Evolutionary conservation across 768 basidiomycete genomes (phyloP).

Genomic region (Leccinum longicurvipes): DNA sequence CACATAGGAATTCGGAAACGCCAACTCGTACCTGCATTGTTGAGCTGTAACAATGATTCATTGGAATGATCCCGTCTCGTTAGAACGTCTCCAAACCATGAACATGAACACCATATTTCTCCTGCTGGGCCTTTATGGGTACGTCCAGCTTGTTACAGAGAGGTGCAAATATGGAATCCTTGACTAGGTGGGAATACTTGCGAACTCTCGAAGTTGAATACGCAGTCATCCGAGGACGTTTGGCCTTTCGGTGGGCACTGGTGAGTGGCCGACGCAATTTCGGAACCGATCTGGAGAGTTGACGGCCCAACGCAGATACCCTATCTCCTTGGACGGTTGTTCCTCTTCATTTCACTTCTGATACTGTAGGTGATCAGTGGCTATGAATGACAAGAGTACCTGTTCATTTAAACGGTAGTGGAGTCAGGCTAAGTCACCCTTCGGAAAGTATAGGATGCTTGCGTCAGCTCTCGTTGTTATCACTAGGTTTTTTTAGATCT

Average conservation of each 20-base stretch:
- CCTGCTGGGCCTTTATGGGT: slow-evolving; percentile 25
- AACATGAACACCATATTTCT: slow-evolving; percentile 12
- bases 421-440: background rate
- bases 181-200: slow-evolving; percentile 31
- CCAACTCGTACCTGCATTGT: background rate
- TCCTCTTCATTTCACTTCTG: slow-evolving; percentile 14
- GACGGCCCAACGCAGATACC: slow-evolving; percentile 15
- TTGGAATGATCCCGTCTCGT: slow-evolving; percentile 12
- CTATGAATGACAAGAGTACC: background rate
- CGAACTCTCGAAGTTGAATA: slow-evolving; percentile 18
- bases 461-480: slow-evolving; percentile 12
- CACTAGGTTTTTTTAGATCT: background rate
- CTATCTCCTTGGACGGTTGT: slow-evolving; percentile 23
- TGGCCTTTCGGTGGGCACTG: slow-evolving; percentile 25
- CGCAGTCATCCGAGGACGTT: slow-evolving; percentile 20
- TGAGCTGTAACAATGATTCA: slow-evolving; percentile 16
- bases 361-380: slow-evolving; percentile 9
- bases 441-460: slow-evolving; percentile 3
- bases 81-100: background rate
- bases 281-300: background rate
- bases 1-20: background rate
- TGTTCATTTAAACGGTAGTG: slow-evolving; percentile 5
- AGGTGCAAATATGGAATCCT: background rate
- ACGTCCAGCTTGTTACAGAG: background rate
- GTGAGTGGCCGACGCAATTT: slow-evolving; percentile 9